phyloP scores from a whole-genome alignment of 176 grass and related monocot species.

The Aegilops bicornis region DNA sequence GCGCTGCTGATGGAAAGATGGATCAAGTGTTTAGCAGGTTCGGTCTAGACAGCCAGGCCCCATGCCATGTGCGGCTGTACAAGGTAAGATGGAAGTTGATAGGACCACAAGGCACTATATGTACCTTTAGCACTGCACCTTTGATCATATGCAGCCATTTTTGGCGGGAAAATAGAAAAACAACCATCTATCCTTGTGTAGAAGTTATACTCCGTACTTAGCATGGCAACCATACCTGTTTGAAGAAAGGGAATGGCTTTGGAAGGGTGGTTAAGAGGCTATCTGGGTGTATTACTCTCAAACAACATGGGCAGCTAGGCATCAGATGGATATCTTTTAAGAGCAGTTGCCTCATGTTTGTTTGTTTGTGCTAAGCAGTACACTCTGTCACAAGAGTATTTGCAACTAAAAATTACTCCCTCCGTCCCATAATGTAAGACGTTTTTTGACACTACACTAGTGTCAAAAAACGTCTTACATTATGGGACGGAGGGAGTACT shows the following conservation, averaged over 20 bases:
- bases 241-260: slow-evolving; percentile 21
- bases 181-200: slow-evolving; percentile 14
- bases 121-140: slow-evolving; percentile 11
- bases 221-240: not conserved
- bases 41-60: slow-evolving; percentile 37
- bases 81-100: slow-evolving; percentile 35
- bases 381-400: not conserved
- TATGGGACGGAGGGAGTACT: no score
- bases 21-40: slow-evolving; percentile 28
- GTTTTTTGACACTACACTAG: no score
- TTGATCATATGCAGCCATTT: slow-evolving; percentile 27
- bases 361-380: not conserved
- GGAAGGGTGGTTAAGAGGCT: slow-evolving; percentile 14
- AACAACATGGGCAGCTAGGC: slow-evolving; percentile 18
- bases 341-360: not conserved
- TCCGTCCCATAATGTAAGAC: no score
- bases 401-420: not conserved
- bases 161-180: slow-evolving; percentile 8
- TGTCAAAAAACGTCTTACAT: no score
- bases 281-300: not conserved
- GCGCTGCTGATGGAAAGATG: slow-evolving; percentile 13
- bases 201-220: not conserved
- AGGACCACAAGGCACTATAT: slow-evolving; percentile 33
- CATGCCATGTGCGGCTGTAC: slow-evolving; percentile 50
- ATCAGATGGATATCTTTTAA: not conserved